phyloP scores from a whole-genome alignment of 2,329 filamentous ascomycete genomes.

The Clonostachys rosea region DNA sequence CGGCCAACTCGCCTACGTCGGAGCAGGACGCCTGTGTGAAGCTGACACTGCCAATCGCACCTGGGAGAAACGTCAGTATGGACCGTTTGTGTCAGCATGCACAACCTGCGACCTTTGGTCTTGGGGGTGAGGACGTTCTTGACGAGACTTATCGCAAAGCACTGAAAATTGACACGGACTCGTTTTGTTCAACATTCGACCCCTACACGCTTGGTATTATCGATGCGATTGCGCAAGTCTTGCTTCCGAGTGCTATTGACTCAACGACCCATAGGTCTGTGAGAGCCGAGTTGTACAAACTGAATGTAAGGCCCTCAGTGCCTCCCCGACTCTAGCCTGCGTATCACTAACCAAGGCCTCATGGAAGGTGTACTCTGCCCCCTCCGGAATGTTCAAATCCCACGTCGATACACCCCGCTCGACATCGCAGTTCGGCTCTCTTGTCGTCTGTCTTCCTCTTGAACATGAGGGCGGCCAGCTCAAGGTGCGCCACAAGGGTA shows the following conservation, averaged over 20 bases:
- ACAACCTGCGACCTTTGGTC: constrained; percentile 43
- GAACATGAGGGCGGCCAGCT: constrained; percentile 33
- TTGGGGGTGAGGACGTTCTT: constrained; percentile 34
- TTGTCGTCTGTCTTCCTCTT: constrained; percentile 44
- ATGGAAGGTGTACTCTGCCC: constrained; percentile 38
- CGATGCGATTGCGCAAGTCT: constrained; percentile 18
- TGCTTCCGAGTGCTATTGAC: neutral
- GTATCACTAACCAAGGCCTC: too few relatives aligned
- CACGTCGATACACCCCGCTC: constrained; percentile 51
- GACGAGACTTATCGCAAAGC: constrained; percentile 50
- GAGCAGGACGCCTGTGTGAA: too few relatives aligned
- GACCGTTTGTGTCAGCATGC: too few relatives aligned
- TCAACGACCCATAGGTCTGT: neutral
- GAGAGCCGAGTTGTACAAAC: neutral
- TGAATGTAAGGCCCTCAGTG: neutral
- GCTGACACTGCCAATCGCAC: too few relatives aligned
- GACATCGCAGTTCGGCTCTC: constrained; percentile 40
- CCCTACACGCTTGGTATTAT: constrained; percentile 48
- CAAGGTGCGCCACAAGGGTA: constrained; percentile 30
- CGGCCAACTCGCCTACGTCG: neutral
- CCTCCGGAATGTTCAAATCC: constrained; percentile 42
- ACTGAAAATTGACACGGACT: constrained; percentile 36
- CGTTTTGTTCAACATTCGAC: constrained; percentile 44
- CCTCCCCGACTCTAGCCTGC: too few relatives aligned
- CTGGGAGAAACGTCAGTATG: too few relatives aligned